Evolutionary conservation across 106 monocot species (phyloP).

Genomic region (Platanthera zijinensis): DNA sequence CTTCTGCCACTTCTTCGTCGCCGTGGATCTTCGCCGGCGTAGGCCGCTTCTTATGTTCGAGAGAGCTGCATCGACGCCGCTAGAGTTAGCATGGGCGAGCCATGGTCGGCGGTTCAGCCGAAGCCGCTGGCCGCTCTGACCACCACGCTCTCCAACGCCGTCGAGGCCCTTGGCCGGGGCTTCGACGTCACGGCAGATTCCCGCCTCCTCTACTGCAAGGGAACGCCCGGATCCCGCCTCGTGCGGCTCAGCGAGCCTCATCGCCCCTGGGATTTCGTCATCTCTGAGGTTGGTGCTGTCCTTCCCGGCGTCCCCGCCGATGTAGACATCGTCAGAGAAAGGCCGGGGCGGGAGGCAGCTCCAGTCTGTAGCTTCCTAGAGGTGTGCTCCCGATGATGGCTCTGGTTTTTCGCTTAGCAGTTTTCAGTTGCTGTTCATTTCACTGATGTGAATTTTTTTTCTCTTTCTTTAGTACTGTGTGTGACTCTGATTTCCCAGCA

Average conservation of each 20-base stretch:
- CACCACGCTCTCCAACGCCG: constrained; percentile 37
- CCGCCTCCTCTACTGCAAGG: constrained; percentile 90
- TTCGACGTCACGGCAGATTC: constrained; percentile 82
- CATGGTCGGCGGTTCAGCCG: not conserved
- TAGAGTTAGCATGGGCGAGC: constrained; percentile 7
- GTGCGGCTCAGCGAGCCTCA: constrained; percentile 21
- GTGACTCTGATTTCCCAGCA: not conserved
- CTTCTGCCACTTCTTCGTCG: not conserved
- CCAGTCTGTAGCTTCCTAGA: constrained; percentile 46
- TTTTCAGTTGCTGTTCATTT: not conserved
- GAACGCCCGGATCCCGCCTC: constrained; percentile 47
- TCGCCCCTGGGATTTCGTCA: constrained; percentile 14
- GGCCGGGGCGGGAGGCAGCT: constrained; percentile 27
- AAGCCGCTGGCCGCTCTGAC: constrained; percentile 22
- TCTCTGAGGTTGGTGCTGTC: constrained; percentile 16
- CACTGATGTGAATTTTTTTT: not conserved
- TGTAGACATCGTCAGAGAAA: constrained; percentile 29
- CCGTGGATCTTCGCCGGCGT: not conserved
- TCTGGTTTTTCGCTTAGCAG: not conserved
- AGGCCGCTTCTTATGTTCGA: not conserved
- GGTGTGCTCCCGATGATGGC: constrained; percentile 16
- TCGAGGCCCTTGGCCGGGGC: constrained; percentile 76
- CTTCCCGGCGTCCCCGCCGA: constrained; percentile 31
- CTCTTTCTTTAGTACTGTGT: not conserved
- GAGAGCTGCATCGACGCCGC: not conserved